Conservation (phyloP, 2,329 filamentous ascomycete species). For the Cercospora berteroae region DNA sequence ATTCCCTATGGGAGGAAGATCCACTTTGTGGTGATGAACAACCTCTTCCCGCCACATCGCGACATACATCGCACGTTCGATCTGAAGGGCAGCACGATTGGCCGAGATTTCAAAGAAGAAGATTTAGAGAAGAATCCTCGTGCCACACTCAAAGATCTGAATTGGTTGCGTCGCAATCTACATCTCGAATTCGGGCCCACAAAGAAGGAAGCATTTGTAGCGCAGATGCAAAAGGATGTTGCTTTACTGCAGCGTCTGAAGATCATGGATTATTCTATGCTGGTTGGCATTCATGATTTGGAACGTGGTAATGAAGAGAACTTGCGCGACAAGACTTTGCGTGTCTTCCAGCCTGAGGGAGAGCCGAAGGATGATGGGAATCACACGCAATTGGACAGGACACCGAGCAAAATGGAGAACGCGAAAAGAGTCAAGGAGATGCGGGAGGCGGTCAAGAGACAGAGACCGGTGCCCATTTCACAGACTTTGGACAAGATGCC, state of each 20-base stretch:
- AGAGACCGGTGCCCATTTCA: slow-evolving; percentile 90
- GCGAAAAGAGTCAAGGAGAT: slow-evolving; percentile 87
- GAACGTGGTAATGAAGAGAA: slow-evolving; percentile 93
- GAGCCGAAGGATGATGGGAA: slow-evolving; percentile 43
- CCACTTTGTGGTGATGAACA: slow-evolving; percentile 99
- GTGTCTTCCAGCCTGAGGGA: slow-evolving; percentile 89
- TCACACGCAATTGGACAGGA: slow-evolving; percentile 65
- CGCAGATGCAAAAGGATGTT: slow-evolving; percentile 86
- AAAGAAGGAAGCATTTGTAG: slow-evolving; percentile 84
- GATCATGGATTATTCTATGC: slow-evolving; percentile 98
- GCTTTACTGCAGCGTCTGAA: slow-evolving; percentile 79
- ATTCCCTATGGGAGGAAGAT: slow-evolving; percentile 98
- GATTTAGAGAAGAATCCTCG: slow-evolving; percentile 83
- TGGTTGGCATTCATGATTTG: slow-evolving; percentile 91
- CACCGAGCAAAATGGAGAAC: slow-evolving; percentile 89
- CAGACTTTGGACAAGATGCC: slow-evolving; percentile 83
- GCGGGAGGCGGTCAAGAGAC: slow-evolving; percentile 85
- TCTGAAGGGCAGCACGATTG: slow-evolving; percentile 92
- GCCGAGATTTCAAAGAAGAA: slow-evolving; percentile 86
- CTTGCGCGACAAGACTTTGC: slow-evolving; percentile 79
- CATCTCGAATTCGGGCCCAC: slow-evolving; percentile 83
- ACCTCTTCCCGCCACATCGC: slow-evolving; percentile 92
- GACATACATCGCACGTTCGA: slow-evolving; percentile 98
- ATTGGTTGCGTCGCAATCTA: slow-evolving; percentile 85
- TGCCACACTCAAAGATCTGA: slow-evolving; percentile 92